Base-by-base conservation (phyloP, 2,329 filamentous ascomycete genomes). In the Acephala macrosclerotiorum region DNA sequence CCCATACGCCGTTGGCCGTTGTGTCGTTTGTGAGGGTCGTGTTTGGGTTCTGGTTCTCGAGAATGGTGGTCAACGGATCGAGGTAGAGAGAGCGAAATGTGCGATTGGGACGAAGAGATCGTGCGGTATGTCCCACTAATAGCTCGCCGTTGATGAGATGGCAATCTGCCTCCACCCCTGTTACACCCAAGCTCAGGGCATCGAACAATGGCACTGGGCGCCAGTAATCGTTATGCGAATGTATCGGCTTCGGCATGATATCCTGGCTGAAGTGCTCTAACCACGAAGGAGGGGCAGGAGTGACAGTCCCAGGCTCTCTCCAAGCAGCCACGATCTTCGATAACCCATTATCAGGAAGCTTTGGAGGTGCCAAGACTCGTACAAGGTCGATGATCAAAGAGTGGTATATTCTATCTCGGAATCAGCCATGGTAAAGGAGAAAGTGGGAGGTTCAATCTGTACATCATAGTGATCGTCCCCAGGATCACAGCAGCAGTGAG, bases 181-280 rank as follows among this genome's bases (percentile, higher is more conserved):
- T 80, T 49, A 85, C 85, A 5, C 88, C 88, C 56, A 84, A 81
- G 5, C 83, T 82, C 29, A 91, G 77, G 14, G 84, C 87, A 6
- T 79, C 79, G 42, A 80, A 83, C 51, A 82, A 79, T 38, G 81
- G 81, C 0, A 81, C 72, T 53, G 77, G 75, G 64, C 80, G 77
- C 80, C 80, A 82, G 72, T 89, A 89, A 69, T 89, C 87, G 72
- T 89, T 90, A 74, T 87, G 83, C 20, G 80, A 83, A 70, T 87
- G 83, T 59, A 69, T 70, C 12, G 51, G 40, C 33, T 64, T 67
- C 5, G 71, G 71, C 2, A 58, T 20, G 40, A 72, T 40, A 38
- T 68, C 69, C 8, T 60, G 57, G 49, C 68, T 71, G 61, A 71
- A 72, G 18, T 68, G 35, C 20, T 64, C 63, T 8, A 71, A 65